Evolutionary conservation across 768 basidiomycete species (phyloP), one percentile per base, ranked within the genome.

Genomic region (Podaxis pistillaris): DNA sequence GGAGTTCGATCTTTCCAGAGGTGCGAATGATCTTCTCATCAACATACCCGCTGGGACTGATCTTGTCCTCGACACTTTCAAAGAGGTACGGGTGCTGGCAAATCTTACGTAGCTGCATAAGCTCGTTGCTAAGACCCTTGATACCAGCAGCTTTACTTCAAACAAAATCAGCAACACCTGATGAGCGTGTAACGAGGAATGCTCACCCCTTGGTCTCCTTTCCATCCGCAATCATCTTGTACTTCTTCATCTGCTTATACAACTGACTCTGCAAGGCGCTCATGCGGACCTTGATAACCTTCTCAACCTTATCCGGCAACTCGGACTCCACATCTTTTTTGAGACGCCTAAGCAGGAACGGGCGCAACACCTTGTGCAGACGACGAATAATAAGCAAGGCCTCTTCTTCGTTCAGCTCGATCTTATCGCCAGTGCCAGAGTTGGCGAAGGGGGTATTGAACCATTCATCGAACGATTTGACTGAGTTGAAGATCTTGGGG

Each of bases 381-480:
- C 97, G 96, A 60, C 96, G 89, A 72, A 99, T 97, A 71, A 99
- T 94, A 61, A 98, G 89, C 40, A 98, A 82, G 2, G 94, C 92
- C 80, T 99, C 97, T 91, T 98, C 97, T 90, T 99, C 97, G 77
- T 96, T 97, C 79, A 98, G 75, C 80, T 97, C 95, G 72, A 98
- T 96, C 85, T 96, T 97, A 78, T 99, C 97, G 8, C 91, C 90
- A 0, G 93, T 92, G 33, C 96, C 96, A n/a, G 95, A 94, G 75
- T 94, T 98, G 63, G 97, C 96, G 67, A 99, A 99, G 0, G 97
- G 97, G 1, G 96, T 97, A 78, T 98, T 98, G 83, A 98, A 99
- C 97, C 97, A 99, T 71, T 98, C 97, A 69, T 98, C 97, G 73
- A 99, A 98, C 22, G 95, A 96, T 74, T 98, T 96, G 64, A 97